Evolutionary conservation across 495 filamentous ascomycete species (phyloP).

Genomic region (Durotheca rogersii): DNA sequence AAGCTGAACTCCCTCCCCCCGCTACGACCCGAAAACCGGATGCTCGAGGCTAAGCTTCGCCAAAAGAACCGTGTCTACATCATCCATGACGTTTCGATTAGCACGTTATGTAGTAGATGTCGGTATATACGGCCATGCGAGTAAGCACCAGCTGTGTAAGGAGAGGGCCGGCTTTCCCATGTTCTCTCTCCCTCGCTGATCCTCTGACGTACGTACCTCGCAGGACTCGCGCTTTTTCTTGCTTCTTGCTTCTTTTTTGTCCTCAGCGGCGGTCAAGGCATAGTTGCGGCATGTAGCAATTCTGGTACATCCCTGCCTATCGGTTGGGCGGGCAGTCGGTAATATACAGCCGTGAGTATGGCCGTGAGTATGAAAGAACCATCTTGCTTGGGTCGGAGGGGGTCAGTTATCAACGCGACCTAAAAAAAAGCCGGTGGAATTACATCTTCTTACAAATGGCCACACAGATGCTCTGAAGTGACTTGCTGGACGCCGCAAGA

Average conservation of each 20-base stretch:
- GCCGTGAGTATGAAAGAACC: too few species aligned
- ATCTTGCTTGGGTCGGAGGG: too few species aligned
- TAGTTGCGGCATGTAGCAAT: too few species aligned
- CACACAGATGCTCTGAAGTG: conserved; percentile 2
- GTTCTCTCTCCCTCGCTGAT: too few species aligned
- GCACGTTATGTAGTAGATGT: not conserved
- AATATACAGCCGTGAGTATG: too few species aligned
- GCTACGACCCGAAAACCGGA: not conserved
- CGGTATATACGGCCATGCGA: not conserved
- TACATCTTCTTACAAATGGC: conserved; percentile 16
- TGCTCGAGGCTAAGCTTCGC: not conserved
- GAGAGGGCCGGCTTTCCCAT: too few species aligned
- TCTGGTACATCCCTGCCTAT: conserved; percentile 9
- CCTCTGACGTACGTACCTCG: too few species aligned
- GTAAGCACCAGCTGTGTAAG: too few species aligned
- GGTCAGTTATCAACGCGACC: conserved; percentile 5
- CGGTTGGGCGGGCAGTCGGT: too few species aligned
- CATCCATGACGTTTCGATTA: conserved; percentile 18
- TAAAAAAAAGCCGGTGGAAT: conserved; percentile 15
- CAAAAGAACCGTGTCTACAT: conserved; percentile 19
- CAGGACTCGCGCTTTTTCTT: not conserved
- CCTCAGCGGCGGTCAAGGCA: conserved; percentile 8
- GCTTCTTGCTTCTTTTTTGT: too few species aligned
- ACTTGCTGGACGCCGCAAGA: conserved; percentile 2
- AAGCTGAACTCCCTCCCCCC: conserved; percentile 16